Conservation (phyloP, 2,329 filamentous ascomycete species). For the Colletotrichum zoysiae region DNA sequence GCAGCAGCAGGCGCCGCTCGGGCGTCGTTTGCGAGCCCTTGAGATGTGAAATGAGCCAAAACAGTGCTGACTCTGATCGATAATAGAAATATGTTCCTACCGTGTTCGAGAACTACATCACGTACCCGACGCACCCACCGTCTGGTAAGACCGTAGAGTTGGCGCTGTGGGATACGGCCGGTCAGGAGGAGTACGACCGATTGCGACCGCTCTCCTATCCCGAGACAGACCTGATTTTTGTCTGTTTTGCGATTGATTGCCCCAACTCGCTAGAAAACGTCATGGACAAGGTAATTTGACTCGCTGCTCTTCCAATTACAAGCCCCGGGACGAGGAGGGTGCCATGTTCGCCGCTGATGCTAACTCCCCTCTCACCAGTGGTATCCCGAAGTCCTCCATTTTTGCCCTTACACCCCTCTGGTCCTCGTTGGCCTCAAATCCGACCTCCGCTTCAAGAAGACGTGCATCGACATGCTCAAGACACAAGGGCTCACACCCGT, state of each 20-base stretch:
- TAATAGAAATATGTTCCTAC: conserved; percentile 98
- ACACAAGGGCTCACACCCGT: conserved; percentile 97
- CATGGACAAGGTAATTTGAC: conserved; percentile 87
- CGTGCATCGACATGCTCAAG: conserved; percentile 98
- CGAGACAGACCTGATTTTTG: conserved; percentile 96
- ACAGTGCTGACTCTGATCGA: conserved; percentile 31
- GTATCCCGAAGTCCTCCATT: conserved; percentile 99
- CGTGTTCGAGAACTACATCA: conserved; percentile 99
- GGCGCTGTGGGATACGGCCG: conserved; percentile 97
- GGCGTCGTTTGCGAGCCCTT: not conserved
- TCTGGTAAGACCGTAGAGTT: conserved; percentile 96
- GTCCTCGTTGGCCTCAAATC: conserved; percentile 97
- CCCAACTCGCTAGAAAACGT: conserved; percentile 98
- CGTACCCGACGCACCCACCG: conserved; percentile 88
- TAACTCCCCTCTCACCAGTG: conserved; percentile 69
- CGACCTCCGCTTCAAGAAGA: conserved; percentile 93
- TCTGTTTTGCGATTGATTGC: conserved; percentile 99
- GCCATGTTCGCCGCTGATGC: conserved; percentile 45
- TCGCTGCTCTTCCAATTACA: conserved; percentile 20
- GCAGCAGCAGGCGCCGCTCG: not conserved
- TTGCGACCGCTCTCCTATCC: conserved; percentile 96
- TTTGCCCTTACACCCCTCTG: conserved; percentile 96
- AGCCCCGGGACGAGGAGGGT: conserved; percentile 9
- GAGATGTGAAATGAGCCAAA: conserved; percentile 18
- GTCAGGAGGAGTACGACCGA: conserved; percentile 98